Percentiles rank a stretch among this genome's conserved stretches.
Evolutionary conservation across 306 rosid genomes (phyloP).

Genomic region (Nissolia schottii): DNA sequence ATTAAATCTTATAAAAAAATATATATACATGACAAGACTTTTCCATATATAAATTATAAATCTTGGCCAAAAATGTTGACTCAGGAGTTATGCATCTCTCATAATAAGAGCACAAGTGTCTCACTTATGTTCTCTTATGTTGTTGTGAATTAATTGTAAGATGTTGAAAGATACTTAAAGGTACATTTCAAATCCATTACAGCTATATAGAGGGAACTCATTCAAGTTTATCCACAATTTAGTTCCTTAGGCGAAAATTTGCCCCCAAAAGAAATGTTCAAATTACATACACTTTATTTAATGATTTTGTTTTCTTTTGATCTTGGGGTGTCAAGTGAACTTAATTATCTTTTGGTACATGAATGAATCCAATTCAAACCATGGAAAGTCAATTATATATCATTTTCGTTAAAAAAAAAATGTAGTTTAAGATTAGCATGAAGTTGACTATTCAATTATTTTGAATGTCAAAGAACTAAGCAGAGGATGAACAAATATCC

Average conservation of each 20-base stretch:
- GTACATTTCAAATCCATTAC: conserved; percentile 1
- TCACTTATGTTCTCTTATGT: background rate
- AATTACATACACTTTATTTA: too few species aligned
- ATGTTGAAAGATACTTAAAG: background rate
- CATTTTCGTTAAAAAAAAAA: background rate
- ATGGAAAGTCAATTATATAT: background rate
- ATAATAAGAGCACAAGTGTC: conserved; percentile 27
- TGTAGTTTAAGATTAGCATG: background rate
- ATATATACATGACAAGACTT: too few species aligned
- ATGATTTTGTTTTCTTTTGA: background rate
- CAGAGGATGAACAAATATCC: background rate
- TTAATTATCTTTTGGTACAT: too few species aligned
- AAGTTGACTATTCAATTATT: background rate
- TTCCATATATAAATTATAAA: background rate
- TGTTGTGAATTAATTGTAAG: conserved; percentile 1
- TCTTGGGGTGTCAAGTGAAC: background rate
- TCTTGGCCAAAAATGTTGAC: conserved; percentile 35
- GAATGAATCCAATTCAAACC: background rate
- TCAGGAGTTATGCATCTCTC: background rate
- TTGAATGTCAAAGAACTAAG: background rate
- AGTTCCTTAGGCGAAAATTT: too few species aligned
- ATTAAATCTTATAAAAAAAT: too few species aligned
- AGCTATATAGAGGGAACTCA: background rate
- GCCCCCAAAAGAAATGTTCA: too few species aligned
- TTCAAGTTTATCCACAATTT: conserved; percentile 3